Conservation (phyloP, 805 yeast species). For the Hanseniaspora meyeri region DNA sequence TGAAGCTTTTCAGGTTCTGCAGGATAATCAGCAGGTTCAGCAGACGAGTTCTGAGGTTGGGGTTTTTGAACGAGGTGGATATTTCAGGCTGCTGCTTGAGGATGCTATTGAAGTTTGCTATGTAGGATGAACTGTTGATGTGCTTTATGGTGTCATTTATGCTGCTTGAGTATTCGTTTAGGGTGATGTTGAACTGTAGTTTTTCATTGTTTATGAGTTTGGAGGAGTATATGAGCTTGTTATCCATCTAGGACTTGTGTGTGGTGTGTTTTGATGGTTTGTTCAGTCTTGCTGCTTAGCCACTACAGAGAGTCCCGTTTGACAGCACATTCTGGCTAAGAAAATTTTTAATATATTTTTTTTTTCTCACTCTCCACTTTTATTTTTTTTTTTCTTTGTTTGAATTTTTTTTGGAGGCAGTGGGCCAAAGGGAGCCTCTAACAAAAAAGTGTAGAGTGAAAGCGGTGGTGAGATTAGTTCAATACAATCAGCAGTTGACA, state of each 20-base stretch:
- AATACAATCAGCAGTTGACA: too few relatives aligned
- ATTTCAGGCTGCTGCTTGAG: conserved; percentile 81
- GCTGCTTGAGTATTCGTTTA: conserved; percentile 34
- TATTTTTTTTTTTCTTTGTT: too few relatives aligned
- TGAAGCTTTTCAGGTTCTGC: conserved; percentile 47
- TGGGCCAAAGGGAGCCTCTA: too few relatives aligned
- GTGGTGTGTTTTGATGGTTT: conserved; percentile 18
- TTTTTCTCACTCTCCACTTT: too few relatives aligned
- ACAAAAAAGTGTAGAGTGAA: too few relatives aligned
- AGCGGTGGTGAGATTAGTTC: too few relatives aligned
- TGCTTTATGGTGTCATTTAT: conserved; percentile 30
- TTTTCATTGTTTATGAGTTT: conserved; percentile 35
- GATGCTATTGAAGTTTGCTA: conserved; percentile 35
- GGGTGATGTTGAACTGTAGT: conserved; percentile 30
- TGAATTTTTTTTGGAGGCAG: too few relatives aligned
- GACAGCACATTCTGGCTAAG: too few relatives aligned
- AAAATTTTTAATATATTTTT: too few relatives aligned
- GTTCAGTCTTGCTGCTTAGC: neutral
- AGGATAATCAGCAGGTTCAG: conserved; percentile 66
- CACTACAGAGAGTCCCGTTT: neutral
- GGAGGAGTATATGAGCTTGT: conserved; percentile 27
- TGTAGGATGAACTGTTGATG: conserved; percentile 25
- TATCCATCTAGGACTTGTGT: conserved; percentile 15
- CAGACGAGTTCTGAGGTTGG: conserved; percentile 66
- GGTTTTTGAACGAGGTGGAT: conserved; percentile 26